Base-by-base conservation (phyloP, 225 moss, liverwort and hornwort genomes). In the Polytrichum formosum region DNA sequence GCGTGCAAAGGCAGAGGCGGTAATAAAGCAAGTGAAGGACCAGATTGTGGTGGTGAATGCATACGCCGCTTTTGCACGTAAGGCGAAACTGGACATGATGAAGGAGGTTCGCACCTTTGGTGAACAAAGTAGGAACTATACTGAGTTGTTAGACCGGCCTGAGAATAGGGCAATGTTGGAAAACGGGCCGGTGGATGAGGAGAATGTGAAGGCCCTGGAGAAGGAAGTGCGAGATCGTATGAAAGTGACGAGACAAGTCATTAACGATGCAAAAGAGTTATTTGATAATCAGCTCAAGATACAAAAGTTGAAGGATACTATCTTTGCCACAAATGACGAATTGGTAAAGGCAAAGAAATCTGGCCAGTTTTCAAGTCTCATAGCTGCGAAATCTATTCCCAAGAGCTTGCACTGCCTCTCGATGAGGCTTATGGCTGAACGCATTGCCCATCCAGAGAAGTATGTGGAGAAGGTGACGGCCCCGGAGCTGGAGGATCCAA, bases 361-460 rank as follows among this genome's bases (percentile, higher is more conserved):
- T 65, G 89, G 83, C 23, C 80, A 85, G 46, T 85, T 89, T 66
- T 85, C 89, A 5, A 89, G 89, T 64, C 83, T 89, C 9, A 79
- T 89, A 37, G 89, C 85, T 46, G 89, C 89, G 20, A 89, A 85
- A 54, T 89, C 89, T 17, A 85, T 89, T 71, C 89, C 89, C 3
- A 89, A 89, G 66, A 89, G 89, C 73, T 63, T 89, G 72, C 89
- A 89, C 68, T 89, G 89, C 67, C 54, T 89, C 31, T 85, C 89
- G 1, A 89, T 89, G 89, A 83, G 89, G 61, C 72, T 89, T 69
- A 89, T 89, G 89, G 80, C 80, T 71, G 83, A 83, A 73, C 80
- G 72, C 29, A 79, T 89, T 26, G 80, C 85, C 0, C 83, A 85
- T 46, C 83, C 85, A 16, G 66, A 83, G 5, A 70, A 20, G 53